Conservation (phyloP, 2,329 filamentous ascomycete species). For the Fusarium sp. region DNA sequence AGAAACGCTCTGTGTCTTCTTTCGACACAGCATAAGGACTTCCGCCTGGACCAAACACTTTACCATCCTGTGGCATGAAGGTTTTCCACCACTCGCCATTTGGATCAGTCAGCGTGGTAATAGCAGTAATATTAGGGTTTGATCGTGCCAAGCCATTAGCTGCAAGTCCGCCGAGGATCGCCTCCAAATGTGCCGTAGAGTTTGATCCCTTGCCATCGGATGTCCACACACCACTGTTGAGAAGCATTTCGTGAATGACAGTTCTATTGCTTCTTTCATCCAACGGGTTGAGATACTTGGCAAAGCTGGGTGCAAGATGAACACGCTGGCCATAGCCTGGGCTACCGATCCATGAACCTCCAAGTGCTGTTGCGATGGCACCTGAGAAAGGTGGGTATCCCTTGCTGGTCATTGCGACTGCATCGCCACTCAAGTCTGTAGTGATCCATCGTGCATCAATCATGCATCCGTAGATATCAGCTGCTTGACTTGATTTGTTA, state of each 20-base stretch:
- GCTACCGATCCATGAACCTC: conserved; percentile 32
- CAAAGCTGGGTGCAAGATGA: conserved; percentile 27
- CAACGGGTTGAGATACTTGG: conserved; percentile 27
- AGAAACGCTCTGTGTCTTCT: conserved; percentile 7
- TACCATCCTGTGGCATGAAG: conserved; percentile 31
- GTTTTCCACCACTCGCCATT: conserved; percentile 36
- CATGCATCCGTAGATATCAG: conserved; percentile 38
- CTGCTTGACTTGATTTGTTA: neutral
- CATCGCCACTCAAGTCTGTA: conserved; percentile 27
- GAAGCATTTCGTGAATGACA: conserved; percentile 33
- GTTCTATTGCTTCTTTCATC: conserved; percentile 13
- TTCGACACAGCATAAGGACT: conserved; percentile 25
- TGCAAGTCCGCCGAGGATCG: conserved; percentile 21
- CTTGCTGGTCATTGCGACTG: conserved; percentile 29
- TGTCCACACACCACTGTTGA: conserved; percentile 33
- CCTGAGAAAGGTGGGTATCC: conserved; percentile 32
- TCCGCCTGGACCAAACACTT: conserved; percentile 33
- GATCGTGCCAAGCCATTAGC: conserved; percentile 31
- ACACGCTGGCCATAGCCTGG: conserved; percentile 29
- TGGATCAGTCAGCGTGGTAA: conserved; percentile 15
- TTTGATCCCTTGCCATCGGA: conserved; percentile 11
- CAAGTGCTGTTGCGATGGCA: conserved; percentile 19
- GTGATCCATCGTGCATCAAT: conserved; percentile 33
- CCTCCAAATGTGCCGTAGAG: conserved; percentile 26
- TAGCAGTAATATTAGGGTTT: conserved; percentile 5